phyloP scores from a whole-genome alignment of 805 yeast species.

The Candida vaughaniae region DNA sequence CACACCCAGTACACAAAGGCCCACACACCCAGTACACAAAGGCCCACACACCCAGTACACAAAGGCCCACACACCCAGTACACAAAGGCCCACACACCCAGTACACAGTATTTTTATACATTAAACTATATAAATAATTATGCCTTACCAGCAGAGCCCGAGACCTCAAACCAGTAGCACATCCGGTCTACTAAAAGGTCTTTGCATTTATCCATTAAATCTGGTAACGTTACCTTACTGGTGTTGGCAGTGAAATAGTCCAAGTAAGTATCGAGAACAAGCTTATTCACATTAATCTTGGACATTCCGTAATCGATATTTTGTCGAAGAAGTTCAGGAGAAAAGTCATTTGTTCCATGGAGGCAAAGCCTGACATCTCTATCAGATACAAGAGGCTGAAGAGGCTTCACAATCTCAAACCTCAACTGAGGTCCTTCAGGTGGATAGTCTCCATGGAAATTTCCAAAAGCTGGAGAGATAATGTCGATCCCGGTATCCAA shows the following conservation, averaged over 20 bases:
- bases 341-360: conserved; percentile 33
- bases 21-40: no score
- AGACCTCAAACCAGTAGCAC: conserved; percentile 24
- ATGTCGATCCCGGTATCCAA: conserved; percentile 34
- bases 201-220: conserved; percentile 23
- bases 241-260: conserved; percentile 21
- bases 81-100: no score
- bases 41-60: no score
- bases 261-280: conserved; percentile 25
- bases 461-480: conserved; percentile 38
- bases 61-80: no score
- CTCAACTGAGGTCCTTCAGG: conserved; percentile 26
- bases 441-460: conserved; percentile 37
- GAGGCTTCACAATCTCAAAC: conserved; percentile 22
- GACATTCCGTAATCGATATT: conserved; percentile 27
- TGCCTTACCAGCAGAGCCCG: conserved; percentile 26
- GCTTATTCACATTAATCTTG: conserved; percentile 31
- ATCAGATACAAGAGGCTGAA: conserved; percentile 17
- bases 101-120: no score
- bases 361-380: conserved; percentile 25
- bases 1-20: no score
- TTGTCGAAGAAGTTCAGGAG: conserved; percentile 22
- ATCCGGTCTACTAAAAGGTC: conserved; percentile 22
- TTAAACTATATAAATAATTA: no score
- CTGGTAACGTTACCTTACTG: conserved; percentile 21